These are phyloP conservation scores for Sporothrix pallida DNA, from an alignment of 2,329 filamentous ascomycete genomes.

Conservation along the genomic window DNA sequence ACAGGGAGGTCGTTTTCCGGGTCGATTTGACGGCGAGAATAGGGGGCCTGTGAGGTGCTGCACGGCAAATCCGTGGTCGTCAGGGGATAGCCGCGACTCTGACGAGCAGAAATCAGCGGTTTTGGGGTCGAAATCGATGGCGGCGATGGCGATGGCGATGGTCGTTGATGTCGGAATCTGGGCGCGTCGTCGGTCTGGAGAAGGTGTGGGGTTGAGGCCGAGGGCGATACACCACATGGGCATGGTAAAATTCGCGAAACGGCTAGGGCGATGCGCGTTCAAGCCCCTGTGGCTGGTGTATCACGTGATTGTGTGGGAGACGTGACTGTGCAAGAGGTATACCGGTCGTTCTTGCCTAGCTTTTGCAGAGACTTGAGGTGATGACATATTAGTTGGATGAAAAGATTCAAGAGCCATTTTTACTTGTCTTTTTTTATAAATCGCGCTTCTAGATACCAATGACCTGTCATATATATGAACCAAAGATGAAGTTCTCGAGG, in stretches of 20 bases:
- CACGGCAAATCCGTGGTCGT: not conserved
- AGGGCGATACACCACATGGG: slow-evolving; percentile 24
- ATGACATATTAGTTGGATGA: no score
- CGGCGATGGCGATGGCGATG: slow-evolving; percentile 31
- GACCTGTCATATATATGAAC: no score
- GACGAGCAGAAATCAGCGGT: not conserved
- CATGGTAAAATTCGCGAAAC: slow-evolving; percentile 27
- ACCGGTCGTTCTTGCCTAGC: no score
- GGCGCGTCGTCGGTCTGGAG: slow-evolving; percentile 33
- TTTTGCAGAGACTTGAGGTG: no score
- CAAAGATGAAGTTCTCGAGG: no score
- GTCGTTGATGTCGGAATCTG: slow-evolving; percentile 31
- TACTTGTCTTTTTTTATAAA: no score
- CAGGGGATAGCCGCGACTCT: not conserved
- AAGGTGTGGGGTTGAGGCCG: slow-evolving; percentile 34
- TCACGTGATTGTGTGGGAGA: slow-evolving; percentile 16
- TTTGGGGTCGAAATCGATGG: slow-evolving; percentile 11
- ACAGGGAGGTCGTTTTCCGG: not conserved
- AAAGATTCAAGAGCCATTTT: no score
- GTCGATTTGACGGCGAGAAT: not conserved
- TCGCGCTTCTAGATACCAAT: no score
- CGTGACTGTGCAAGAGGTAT: no score
- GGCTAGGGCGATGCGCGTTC: slow-evolving; percentile 26
- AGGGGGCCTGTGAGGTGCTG: not conserved
- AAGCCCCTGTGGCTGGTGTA: slow-evolving; percentile 23